phyloP scores from a whole-genome alignment of 306 rosid species.

The Acacia acuminata region DNA sequence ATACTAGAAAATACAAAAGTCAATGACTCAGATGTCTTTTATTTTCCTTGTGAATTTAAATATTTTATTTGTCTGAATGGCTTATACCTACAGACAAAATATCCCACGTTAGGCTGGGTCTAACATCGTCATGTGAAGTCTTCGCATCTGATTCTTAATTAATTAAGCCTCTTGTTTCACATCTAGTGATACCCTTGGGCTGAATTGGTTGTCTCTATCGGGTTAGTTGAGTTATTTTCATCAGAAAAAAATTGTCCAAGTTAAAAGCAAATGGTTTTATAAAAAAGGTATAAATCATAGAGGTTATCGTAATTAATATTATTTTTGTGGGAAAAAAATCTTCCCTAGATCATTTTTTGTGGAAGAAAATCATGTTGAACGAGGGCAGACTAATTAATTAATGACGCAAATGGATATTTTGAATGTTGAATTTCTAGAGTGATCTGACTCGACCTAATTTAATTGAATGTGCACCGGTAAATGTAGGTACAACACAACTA shows the following conservation, averaged over 20 bases:
- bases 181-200: neutral
- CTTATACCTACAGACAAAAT: neutral
- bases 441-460: neutral
- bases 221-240: neutral
- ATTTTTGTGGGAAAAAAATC: neutral
- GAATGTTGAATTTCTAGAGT: neutral
- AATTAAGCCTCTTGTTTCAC: neutral
- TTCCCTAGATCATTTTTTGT: neutral
- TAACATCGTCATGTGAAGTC: neutral
- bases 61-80: neutral
- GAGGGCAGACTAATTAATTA: neutral
- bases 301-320: no score
- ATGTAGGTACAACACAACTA: neutral
- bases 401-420: neutral
- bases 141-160: neutral
- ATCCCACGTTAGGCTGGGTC: neutral
- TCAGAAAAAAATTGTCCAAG: neutral
- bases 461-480: neutral
- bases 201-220: neutral
- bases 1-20: neutral
- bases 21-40: neutral
- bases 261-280: neutral
- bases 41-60: neutral
- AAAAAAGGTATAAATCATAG: neutral
- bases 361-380: neutral